Conservation (phyloP, 2,329 filamentous ascomycete species). For the Clarireedia homoeocarpa region DNA sequence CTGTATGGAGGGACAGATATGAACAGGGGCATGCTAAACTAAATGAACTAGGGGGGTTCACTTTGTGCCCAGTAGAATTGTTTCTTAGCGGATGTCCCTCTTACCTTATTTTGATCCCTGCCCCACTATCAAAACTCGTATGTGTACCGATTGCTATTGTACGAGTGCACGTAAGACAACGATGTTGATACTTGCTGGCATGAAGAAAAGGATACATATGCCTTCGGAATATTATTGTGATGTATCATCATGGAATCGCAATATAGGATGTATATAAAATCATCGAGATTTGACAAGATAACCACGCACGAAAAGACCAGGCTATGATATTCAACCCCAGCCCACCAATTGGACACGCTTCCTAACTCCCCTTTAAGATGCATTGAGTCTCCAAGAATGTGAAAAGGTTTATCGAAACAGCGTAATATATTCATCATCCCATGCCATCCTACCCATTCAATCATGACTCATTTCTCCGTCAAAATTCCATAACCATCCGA, state of each 20-base stretch:
- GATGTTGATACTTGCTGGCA: too few species aligned
- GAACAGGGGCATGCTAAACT: background rate
- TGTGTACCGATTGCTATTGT: too few species aligned
- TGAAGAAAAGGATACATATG: too few species aligned
- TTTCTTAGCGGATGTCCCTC: too few species aligned
- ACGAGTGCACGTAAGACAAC: too few species aligned
- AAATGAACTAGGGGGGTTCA: background rate
- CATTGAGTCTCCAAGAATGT: background rate
- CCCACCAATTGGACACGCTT: conserved; percentile 2
- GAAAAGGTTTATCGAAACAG: background rate
- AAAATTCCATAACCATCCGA: background rate
- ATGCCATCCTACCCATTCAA: background rate
- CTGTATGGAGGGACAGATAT: background rate
- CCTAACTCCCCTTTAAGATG: conserved; percentile 18
- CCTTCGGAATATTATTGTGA: too few species aligned
- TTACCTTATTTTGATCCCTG: too few species aligned
- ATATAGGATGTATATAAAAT: background rate
- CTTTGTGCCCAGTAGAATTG: too few species aligned
- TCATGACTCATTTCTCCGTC: background rate
- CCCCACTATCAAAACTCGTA: too few species aligned
- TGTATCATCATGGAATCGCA: background rate
- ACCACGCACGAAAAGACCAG: background rate
- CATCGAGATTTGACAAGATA: background rate
- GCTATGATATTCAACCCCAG: background rate
- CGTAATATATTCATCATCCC: background rate